Base-by-base conservation (phyloP, 129 eudicot species). In the carrot (Daucus carota) region DNA sequence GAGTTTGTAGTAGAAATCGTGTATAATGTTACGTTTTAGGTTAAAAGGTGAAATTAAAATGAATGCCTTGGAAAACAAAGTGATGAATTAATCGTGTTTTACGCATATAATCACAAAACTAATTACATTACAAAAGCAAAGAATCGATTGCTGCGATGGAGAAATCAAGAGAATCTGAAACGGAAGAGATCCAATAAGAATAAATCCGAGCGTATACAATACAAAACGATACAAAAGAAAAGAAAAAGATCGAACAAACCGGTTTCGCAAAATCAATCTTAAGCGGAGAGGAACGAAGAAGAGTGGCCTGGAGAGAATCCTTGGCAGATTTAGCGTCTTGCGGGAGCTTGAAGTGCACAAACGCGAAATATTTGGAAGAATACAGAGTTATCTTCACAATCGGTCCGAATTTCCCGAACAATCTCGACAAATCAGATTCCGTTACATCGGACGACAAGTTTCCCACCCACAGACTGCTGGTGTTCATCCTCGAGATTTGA, bases 221-320 rank as follows among this genome's bases (percentile, higher is more conserved):
- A n/a, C n/a, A n/a, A n/a, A n/a, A n/a, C n/a, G n/a, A n/a, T n/a
- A n/a, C n/a, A n/a, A n/a, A n/a, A n/a, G n/a, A n/a, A n/a, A n/a
- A n/a, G n/a, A n/a, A n/a, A 71, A 22, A 17, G 71, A 40, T 40
- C 8, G 70, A 70, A 81, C 88, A 67, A 74, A 88, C 92, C 89
- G 82, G 86, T 75, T 83, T 88, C 13, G 92, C 89, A 69, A 88
- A 88, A 80, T 88, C 86, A 74, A 88, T 85, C 66, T 81, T 85
- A 46, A 88, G 45, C 4, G 89, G 28, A 22, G 36, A 76, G 16
- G 84, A 86, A 9, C 75, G 81, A 31, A 85, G 74, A 50, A 42
- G 17, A 45, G 70, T 57, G 10, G 87, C 84, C 6, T 81, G 82
- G 4, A 88, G 84, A 45, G 68, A 77, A 15, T 78, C 79, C 47